Conservation (phyloP, 495 filamentous ascomycete genomes). For the Trichoderma gamsii region DNA sequence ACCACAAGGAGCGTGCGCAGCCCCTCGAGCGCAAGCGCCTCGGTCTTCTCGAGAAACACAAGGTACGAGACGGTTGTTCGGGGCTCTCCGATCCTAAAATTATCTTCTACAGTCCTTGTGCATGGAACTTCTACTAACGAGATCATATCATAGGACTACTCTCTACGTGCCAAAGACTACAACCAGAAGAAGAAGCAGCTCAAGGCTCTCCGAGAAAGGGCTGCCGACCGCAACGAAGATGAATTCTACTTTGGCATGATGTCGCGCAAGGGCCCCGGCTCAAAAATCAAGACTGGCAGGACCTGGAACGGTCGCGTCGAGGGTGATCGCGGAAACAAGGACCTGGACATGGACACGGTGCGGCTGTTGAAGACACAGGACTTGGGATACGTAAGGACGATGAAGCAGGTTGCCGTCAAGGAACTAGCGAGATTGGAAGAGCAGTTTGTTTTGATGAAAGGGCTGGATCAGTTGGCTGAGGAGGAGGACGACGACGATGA, state of each 20-base stretch:
- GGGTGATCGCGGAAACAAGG: constrained; percentile 56
- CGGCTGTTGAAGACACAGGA: constrained; percentile 95
- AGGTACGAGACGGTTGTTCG: constrained; percentile 40
- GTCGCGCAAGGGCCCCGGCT: constrained; percentile 40
- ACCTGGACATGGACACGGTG: constrained; percentile 62
- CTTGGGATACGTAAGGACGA: constrained; percentile 72
- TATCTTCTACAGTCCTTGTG: constrained; percentile 26
- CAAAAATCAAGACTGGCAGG: constrained; percentile 33
- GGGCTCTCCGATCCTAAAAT: neutral
- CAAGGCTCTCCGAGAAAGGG: constrained; percentile 72
- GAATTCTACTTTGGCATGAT: constrained; percentile 96
- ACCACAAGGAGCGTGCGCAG: constrained; percentile 85
- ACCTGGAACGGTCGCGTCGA: constrained; percentile 47
- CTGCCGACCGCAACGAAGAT: constrained; percentile 83
- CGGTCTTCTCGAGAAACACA: constrained; percentile 85
- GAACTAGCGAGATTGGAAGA: constrained; percentile 40
- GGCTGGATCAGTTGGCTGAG: constrained; percentile 22
- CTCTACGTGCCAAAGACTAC: constrained; percentile 81
- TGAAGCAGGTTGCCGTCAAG: constrained; percentile 45
- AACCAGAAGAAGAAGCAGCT: constrained; percentile 77
- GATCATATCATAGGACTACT: constrained; percentile 58
- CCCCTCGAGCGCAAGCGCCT: constrained; percentile 73
- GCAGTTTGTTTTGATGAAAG: constrained; percentile 34
- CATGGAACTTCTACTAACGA: constrained; percentile 23
- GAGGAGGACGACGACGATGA: constrained; percentile 25